Percentiles rank a stretch among this genome's conserved stretches.
Conservation (phyloP, 1,139 yeast species). For the Geotrichum restrictum region DNA sequence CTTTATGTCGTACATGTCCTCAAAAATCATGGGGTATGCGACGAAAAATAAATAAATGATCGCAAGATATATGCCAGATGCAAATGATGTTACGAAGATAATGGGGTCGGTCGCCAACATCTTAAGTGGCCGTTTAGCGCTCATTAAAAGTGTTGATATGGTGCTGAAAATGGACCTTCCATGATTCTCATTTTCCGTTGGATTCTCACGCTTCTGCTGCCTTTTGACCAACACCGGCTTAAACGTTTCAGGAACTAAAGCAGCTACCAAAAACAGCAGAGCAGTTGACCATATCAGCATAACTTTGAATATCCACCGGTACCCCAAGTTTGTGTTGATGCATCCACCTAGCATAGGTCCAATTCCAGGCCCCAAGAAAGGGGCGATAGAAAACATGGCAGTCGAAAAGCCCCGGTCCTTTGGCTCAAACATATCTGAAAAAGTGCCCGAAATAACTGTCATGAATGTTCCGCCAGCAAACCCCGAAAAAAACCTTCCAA, state of each 20-base stretch:
- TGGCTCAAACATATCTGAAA: constrained; percentile 60
- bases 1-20: constrained; percentile 18
- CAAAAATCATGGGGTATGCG: constrained; percentile 23
- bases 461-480: constrained; percentile 66
- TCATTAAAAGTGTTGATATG: constrained; percentile 28
- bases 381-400: constrained; percentile 64
- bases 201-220: constrained; percentile 66
- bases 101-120: constrained; percentile 56
- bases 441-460: constrained; percentile 70
- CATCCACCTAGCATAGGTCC: constrained; percentile 75
- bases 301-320: constrained; percentile 63
- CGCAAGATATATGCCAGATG: constrained; percentile 53
- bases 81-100: constrained; percentile 56
- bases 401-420: constrained; percentile 63
- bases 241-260: constrained; percentile 68
- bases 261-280: constrained; percentile 45
- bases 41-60: constrained; percentile 22
- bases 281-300: constrained; percentile 64
- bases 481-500: constrained; percentile 65
- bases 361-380: constrained; percentile 69
- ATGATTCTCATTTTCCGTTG: constrained; percentile 66
- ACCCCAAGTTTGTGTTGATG: constrained; percentile 50
- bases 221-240: constrained; percentile 56
- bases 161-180: neutral
- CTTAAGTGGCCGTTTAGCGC: constrained; percentile 53